Percentiles rank a stretch among this genome's conserved stretches.
Conservation (phyloP, 768 basidiomycete genomes). For the Boletus sensibilis region DNA sequence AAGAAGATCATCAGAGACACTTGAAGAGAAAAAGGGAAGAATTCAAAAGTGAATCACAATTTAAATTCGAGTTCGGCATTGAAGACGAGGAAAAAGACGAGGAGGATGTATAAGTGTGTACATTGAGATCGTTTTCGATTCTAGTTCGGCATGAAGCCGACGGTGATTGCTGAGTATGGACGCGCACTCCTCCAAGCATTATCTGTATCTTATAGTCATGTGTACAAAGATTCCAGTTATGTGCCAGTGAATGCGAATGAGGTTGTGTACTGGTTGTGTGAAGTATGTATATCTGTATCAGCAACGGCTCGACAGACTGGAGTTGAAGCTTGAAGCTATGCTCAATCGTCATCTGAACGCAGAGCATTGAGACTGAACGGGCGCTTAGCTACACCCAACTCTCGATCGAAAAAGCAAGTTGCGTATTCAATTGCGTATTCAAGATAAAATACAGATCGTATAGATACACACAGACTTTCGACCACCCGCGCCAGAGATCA, state of each 20-base stretch:
- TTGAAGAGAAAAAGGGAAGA: not conserved
- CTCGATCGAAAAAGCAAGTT: too few relatives aligned
- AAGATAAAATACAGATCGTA: too few relatives aligned
- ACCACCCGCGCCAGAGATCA: not conserved
- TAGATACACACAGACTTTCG: too few relatives aligned
- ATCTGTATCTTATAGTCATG: too few relatives aligned
- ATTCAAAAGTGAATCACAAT: fast-evolving
- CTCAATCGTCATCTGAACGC: too few relatives aligned
- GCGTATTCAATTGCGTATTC: too few relatives aligned
- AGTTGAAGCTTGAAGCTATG: not conserved
- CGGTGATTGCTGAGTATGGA: too few relatives aligned
- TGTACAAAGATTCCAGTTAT: not conserved
- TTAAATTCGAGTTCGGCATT: not conserved
- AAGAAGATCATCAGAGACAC: not conserved
- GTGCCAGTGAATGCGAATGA: not conserved
- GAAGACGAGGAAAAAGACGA: not conserved
- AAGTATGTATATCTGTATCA: too few relatives aligned
- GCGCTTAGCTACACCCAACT: too few relatives aligned
- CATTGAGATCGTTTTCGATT: not conserved
- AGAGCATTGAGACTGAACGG: not conserved
- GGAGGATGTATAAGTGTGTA: not conserved
- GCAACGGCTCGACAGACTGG: too few relatives aligned
- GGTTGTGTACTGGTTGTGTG: too few relatives aligned
- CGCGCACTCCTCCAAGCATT: too few relatives aligned
- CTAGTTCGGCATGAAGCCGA: not conserved